Evolutionary conservation across 1,284 basidiomycete genomes (phyloP).

Genomic region (Moniliella sp.): DNA sequence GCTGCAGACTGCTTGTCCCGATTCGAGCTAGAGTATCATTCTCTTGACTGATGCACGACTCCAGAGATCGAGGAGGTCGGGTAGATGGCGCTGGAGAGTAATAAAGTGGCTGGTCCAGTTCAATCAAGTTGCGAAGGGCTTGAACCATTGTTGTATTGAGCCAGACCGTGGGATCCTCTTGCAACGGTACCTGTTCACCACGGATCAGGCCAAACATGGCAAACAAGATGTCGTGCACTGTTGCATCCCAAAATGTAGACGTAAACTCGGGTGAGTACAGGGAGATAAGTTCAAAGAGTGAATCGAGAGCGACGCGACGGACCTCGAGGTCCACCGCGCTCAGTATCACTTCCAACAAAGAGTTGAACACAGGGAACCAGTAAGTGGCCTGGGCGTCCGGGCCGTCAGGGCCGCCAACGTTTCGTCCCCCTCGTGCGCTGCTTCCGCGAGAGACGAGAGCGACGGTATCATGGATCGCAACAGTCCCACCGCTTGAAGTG

Average conservation of each 20-base stretch:
- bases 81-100: conserved; percentile 66
- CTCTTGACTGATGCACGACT: conserved; percentile 86
- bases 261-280: conserved; percentile 67
- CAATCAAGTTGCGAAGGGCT: conserved; percentile 78
- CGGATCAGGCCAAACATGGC: conserved; percentile 92
- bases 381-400: too few relatives aligned
- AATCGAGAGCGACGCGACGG: conserved; percentile 65
- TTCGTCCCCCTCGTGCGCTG: too few relatives aligned
- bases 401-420: too few relatives aligned
- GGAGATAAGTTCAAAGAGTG: conserved; percentile 80
- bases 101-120: conserved; percentile 90
- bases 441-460: too few relatives aligned
- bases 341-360: too few relatives aligned
- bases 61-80: conserved; percentile 70
- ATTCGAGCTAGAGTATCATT: conserved; percentile 83
- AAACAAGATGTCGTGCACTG: conserved; percentile 87
- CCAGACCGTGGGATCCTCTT: conserved; percentile 99
- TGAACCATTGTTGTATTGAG: conserved; percentile 97
- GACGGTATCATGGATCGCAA: too few relatives aligned
- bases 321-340: conserved; percentile 97
- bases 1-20: conserved; percentile 89
- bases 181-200: too few relatives aligned
- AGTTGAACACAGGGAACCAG: too few relatives aligned
- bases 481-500: too few relatives aligned
- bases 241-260: conserved; percentile 88